A percentile compares a stretch with the other conserved stretches of the same genome.
Conservation (phyloP, 2,329 filamentous ascomycete genomes). For the Arthrinium puccinioides region DNA sequence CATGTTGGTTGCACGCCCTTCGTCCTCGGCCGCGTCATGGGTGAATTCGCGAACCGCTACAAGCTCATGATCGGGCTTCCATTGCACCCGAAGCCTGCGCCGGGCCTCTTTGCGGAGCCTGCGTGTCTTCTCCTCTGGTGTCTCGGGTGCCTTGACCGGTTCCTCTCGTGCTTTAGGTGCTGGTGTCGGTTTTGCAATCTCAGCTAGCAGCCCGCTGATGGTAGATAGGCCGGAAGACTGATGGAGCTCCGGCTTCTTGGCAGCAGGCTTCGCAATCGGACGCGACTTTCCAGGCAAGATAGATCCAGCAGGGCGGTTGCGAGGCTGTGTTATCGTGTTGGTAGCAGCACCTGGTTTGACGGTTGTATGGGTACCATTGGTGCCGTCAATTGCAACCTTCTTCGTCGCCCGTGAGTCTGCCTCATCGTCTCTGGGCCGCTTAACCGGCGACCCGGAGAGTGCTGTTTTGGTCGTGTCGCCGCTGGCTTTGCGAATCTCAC, state of each 20-base stretch:
- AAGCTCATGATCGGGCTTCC: conserved; percentile 60
- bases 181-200: conserved; percentile 46
- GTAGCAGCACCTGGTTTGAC: conserved; percentile 16
- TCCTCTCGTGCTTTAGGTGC: conserved; percentile 28
- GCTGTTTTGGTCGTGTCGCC: background rate
- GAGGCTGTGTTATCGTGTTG: conserved; percentile 10
- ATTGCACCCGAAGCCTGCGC: conserved; percentile 62
- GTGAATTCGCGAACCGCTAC: conserved; percentile 63
- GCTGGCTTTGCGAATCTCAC: conserved; percentile 1
- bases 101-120: conserved; percentile 67
- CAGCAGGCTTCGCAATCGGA: conserved; percentile 30
- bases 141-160: conserved; percentile 51
- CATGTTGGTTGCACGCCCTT: conserved; percentile 60
- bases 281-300: conserved; percentile 42
- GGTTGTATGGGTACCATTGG: conserved; percentile 20
- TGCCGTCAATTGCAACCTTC: conserved; percentile 13
- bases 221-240: conserved; percentile 34
- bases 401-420: conserved; percentile 6
- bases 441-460: background rate
- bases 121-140: conserved; percentile 58
- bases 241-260: conserved; percentile 29
- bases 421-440: conserved; percentile 8
- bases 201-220: conserved; percentile 47
- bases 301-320: conserved; percentile 20
- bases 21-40: conserved; percentile 64